phyloP scores from a whole-genome alignment of 176 grass and related monocot species.

The Alopecurus myosuroides region DNA sequence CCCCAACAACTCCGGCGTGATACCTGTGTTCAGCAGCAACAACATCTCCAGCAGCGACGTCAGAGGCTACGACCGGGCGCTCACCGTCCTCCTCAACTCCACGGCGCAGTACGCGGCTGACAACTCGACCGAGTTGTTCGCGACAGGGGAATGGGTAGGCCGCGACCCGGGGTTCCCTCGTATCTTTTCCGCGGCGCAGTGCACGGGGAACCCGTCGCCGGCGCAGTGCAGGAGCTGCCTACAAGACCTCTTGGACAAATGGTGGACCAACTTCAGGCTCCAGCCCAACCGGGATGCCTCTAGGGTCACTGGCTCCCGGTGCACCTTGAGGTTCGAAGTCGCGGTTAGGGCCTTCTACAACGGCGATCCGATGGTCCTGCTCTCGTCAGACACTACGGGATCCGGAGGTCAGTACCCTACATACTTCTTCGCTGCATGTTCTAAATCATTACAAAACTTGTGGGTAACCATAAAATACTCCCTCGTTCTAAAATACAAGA shows the following conservation, averaged over 20 bases:
- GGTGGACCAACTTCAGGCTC: neutral
- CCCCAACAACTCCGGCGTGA: no score
- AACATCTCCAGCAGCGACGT: no score
- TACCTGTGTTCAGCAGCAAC: no score
- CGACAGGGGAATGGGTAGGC: neutral
- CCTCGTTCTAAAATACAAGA: no score
- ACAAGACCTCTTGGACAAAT: neutral
- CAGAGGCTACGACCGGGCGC: neutral
- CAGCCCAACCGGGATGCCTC: neutral
- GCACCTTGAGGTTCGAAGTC: constrained; percentile 35
- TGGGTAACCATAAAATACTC: no score
- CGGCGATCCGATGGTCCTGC: constrained; percentile 15
- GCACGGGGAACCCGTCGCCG: neutral
- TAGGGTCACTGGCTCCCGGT: constrained; percentile 24
- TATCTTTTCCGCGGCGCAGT: constrained; percentile 12
- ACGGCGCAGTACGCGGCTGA: constrained; percentile 8
- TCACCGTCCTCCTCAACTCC: constrained; percentile 16
- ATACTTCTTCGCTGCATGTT: no score
- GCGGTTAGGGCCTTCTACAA: constrained; percentile 39
- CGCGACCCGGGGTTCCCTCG: neutral
- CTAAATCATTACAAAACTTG: no score
- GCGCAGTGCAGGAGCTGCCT: neutral
- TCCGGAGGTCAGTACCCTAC: no score
- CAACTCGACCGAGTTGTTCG: constrained; percentile 6
- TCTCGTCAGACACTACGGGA: no score